Percentiles rank a stretch among this genome's conserved stretches.
Conservation (phyloP, 192 early-diverging fungal genomes). For the Jimgerdemannia lactiflua region DNA sequence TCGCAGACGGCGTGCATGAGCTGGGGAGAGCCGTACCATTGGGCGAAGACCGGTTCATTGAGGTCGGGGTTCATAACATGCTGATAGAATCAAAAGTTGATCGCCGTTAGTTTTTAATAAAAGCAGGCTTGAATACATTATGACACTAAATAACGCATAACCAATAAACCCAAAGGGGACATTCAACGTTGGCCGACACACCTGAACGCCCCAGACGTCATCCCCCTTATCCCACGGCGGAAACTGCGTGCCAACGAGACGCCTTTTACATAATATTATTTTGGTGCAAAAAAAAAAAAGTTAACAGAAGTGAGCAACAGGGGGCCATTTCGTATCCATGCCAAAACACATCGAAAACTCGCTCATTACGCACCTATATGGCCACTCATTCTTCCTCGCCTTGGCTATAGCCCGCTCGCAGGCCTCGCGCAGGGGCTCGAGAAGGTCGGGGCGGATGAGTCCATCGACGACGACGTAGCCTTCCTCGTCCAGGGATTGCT, state of each 20-base stretch:
- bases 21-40: slow-evolving; percentile 40
- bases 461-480: slow-evolving; percentile 47
- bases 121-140: too few species aligned
- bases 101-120: too few species aligned
- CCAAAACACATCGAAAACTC: slow-evolving; percentile 3
- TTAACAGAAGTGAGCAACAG: neutral
- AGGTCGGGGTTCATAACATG: slow-evolving; percentile 44
- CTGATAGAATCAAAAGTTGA: slow-evolving; percentile 4
- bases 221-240: slow-evolving; percentile 43
- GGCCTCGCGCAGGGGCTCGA: slow-evolving; percentile 31
- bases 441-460: slow-evolving; percentile 29
- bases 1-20: slow-evolving; percentile 39
- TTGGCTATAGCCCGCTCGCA: slow-evolving; percentile 33
- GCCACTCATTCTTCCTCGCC: slow-evolving; percentile 41
- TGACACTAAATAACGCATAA: too few species aligned
- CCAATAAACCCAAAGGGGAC: too few species aligned
- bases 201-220: slow-evolving; percentile 45
- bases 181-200: too few species aligned
- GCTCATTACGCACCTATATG: slow-evolving; percentile 13
- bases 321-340: neutral
- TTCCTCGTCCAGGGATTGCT: slow-evolving; percentile 24
- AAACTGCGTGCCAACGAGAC: slow-evolving; percentile 45
- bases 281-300: neutral
- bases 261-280: neutral
- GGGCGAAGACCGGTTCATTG: slow-evolving; percentile 37